These are phyloP conservation scores for Zygosaccharomyces pseudorouxii DNA, from an alignment of 805 yeast species.

Conservation along the genomic window DNA sequence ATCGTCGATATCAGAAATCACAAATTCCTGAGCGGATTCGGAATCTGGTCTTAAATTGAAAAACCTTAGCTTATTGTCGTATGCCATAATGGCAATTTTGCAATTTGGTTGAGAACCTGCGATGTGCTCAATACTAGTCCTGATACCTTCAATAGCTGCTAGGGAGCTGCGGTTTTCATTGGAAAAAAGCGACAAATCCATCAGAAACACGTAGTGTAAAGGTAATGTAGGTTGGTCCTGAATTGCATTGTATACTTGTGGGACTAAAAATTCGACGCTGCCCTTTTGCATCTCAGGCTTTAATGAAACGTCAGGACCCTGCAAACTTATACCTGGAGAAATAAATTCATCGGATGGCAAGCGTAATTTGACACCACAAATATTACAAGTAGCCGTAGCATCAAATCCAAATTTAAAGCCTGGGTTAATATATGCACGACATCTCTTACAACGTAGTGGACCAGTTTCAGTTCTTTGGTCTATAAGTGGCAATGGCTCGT, in stretches of 20 bases:
- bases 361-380: constrained; percentile 72
- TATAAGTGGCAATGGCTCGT: constrained; percentile 55
- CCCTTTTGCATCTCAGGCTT: constrained; percentile 79
- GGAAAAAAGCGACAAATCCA: constrained; percentile 64
- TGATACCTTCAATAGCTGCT: constrained; percentile 65
- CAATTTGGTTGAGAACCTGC: constrained; percentile 37
- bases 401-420: constrained; percentile 61
- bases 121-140: constrained; percentile 44
- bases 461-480: constrained; percentile 43
- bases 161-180: constrained; percentile 50
- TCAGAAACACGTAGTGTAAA: constrained; percentile 64
- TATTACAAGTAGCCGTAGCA: constrained; percentile 70
- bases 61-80: constrained; percentile 66
- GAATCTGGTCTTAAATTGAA: constrained; percentile 58
- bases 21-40: constrained; percentile 52
- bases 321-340: constrained; percentile 55
- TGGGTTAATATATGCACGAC: constrained; percentile 88
- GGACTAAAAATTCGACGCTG: constrained; percentile 80
- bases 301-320: constrained; percentile 51
- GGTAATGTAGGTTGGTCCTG: constrained; percentile 41
- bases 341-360: constrained; percentile 65
- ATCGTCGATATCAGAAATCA: constrained; percentile 58
- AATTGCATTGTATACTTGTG: constrained; percentile 59
- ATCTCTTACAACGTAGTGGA: constrained; percentile 87
- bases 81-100: constrained; percentile 68